Evolutionary conservation across 495 filamentous ascomycete species (phyloP).

Genomic region (Xylaria grammica): DNA sequence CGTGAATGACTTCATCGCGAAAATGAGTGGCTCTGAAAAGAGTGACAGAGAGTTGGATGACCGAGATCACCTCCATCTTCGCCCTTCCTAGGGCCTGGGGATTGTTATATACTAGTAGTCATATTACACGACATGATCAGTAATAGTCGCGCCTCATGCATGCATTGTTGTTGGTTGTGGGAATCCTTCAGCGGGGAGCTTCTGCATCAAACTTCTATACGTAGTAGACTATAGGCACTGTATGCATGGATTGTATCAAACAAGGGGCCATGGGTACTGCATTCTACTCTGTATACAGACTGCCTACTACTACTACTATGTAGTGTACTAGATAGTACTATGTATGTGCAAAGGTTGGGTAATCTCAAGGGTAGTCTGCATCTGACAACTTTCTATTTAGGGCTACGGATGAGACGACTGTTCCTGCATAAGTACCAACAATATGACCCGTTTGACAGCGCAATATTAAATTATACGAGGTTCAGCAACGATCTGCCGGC

Average conservation of each 20-base stretch:
- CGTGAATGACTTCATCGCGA: slow-evolving; percentile 13
- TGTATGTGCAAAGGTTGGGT: no score
- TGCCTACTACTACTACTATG: no score
- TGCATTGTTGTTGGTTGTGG: neutral
- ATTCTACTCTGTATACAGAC: no score
- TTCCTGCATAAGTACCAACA: no score
- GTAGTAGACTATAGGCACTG: no score
- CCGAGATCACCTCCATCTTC: neutral
- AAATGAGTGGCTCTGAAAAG: slow-evolving; percentile 14
- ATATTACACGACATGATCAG: neutral
- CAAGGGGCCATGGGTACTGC: no score
- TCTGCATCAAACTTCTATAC: neutral
- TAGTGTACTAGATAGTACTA: no score
- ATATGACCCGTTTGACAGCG: no score
- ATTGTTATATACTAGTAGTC: neutral
- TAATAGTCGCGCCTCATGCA: neutral
- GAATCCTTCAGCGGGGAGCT: neutral
- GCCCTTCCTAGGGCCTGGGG: neutral
- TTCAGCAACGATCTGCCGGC: neutral
- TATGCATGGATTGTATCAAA: no score
- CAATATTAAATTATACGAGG: neutral
- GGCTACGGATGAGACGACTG: no score
- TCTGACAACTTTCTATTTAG: no score
- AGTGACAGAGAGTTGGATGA: slow-evolving; percentile 17
- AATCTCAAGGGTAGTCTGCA: no score